phyloP scores from a whole-genome alignment of 2,329 filamentous ascomycete species.

The Mariannaea elegans region DNA sequence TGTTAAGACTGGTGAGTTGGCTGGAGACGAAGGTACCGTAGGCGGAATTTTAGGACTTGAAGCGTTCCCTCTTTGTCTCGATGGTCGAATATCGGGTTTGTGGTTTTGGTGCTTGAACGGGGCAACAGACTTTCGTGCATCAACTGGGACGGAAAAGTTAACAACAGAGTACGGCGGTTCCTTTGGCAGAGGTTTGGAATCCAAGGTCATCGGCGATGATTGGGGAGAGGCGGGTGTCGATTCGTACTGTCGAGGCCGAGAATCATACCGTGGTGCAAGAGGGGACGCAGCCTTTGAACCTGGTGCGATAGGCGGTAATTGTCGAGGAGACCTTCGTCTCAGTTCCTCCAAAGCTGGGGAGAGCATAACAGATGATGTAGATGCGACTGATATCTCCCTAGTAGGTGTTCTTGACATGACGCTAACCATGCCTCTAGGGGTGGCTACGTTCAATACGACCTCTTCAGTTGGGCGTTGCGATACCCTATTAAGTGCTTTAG shows the following conservation, averaged over 20 bases:
- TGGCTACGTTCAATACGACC: constrained; percentile 38
- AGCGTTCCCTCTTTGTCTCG: constrained; percentile 30
- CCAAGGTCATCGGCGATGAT: not conserved
- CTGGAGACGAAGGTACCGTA: constrained; percentile 13
- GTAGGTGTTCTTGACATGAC: not conserved
- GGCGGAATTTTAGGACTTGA: not conserved
- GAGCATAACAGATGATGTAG: constrained; percentile 57
- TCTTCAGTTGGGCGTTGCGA: constrained; percentile 50
- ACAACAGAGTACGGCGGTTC: constrained; percentile 21
- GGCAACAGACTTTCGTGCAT: constrained; percentile 34
- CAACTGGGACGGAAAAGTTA: constrained; percentile 37
- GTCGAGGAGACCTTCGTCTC: constrained; percentile 61
- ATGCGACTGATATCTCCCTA: constrained; percentile 44
- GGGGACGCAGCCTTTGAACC: not conserved
- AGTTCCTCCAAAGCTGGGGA: constrained; percentile 61
- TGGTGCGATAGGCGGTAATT: constrained; percentile 29
- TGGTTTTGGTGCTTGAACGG: constrained; percentile 44
- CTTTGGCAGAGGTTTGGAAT: constrained; percentile 6
- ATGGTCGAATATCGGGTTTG: constrained; percentile 44
- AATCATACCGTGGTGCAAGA: not conserved
- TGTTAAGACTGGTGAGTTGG: constrained; percentile 51
- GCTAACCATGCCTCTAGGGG: constrained; percentile 2
- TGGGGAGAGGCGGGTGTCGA: not conserved
- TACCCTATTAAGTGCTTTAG: constrained; percentile 47
- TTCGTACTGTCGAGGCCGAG: not conserved